Percentiles rank a stretch among this genome's conserved stretches.
Conservation (phyloP, 2,329 filamentous ascomycete species). For the Sporothrix luriei region DNA sequence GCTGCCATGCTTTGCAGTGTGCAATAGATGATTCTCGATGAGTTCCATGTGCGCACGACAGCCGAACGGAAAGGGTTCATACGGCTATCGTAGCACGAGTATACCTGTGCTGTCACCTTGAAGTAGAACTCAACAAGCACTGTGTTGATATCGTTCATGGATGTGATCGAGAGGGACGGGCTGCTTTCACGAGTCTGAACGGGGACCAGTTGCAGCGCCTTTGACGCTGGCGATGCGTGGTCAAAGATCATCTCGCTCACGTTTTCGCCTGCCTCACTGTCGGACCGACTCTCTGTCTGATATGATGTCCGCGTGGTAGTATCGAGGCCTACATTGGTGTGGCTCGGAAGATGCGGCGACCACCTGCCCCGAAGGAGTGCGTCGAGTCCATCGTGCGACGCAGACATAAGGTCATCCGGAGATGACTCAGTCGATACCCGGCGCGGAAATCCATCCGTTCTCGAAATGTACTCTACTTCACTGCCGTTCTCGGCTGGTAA, state of each 20-base stretch:
- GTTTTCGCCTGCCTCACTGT: conserved; percentile 2
- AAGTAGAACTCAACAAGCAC: conserved; percentile 62
- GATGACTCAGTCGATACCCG: background rate
- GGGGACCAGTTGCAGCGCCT: conserved; percentile 1
- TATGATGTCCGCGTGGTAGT: background rate
- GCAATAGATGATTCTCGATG: conserved; percentile 56
- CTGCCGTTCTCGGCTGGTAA: conserved; percentile 9
- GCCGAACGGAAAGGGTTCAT: conserved; percentile 59
- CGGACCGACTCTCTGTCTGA: background rate
- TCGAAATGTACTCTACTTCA: conserved; percentile 23
- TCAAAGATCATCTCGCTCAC: background rate
- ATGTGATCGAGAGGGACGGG: conserved; percentile 42
- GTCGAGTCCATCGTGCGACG: background rate
- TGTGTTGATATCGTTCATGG: conserved; percentile 51
- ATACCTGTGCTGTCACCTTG: conserved; percentile 58
- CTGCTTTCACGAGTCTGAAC: background rate
- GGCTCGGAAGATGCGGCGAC: background rate
- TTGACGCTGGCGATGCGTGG: background rate
- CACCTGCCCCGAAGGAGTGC: conserved; percentile 10
- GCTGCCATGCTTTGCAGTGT: conserved; percentile 63
- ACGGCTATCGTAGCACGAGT: conserved; percentile 59
- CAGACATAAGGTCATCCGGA: background rate
- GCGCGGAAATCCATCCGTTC: conserved; percentile 6
- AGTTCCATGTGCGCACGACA: conserved; percentile 47
- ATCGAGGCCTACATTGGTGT: background rate